Percentiles rank a stretch among this genome's conserved stretches.
Evolutionary conservation across 306 rosid genomes (phyloP).

Genomic region (Inga oerstediana): DNA sequence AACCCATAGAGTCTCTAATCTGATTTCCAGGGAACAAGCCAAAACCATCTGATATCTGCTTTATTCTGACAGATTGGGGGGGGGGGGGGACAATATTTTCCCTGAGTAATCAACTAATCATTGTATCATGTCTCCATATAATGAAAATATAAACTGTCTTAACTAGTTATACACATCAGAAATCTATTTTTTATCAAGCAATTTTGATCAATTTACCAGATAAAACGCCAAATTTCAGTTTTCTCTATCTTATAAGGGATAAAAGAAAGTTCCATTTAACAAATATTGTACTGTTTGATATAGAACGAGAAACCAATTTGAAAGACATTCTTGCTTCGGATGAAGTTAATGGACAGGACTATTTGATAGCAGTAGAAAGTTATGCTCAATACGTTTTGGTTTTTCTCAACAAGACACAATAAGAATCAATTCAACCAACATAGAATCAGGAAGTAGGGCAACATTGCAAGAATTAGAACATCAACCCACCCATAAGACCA

Average conservation of each 20-base stretch:
- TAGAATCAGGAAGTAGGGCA: conserved; percentile 13
- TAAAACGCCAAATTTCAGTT: conserved; percentile 14
- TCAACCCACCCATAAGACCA: conserved; percentile 88
- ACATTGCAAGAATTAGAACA: conserved; percentile 12
- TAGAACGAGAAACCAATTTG: conserved; percentile 7
- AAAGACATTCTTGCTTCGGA: neutral
- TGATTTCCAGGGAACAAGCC: neutral
- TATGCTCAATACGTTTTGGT: conserved; percentile 6
- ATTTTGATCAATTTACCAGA: conserved; percentile 8
- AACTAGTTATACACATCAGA: neutral
- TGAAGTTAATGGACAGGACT: neutral
- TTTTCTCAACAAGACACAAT: conserved; percentile 15
- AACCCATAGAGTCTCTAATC: neutral
- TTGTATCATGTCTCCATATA: neutral
- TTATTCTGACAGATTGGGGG: neutral
- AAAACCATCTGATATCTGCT: neutral
- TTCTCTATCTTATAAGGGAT: neutral
- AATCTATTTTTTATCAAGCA: conserved; percentile 1
- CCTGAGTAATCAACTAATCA: neutral
- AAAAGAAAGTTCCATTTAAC: neutral
- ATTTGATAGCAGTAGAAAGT: neutral
- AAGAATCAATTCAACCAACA: conserved; percentile 23
- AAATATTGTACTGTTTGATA: conserved; percentile 14
- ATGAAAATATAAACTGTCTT: neutral
- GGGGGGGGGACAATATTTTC: neutral